These are phyloP conservation scores for Cicer yamashitae DNA, from an alignment of 306 rosid genomes.

Conservation along the genomic window DNA sequence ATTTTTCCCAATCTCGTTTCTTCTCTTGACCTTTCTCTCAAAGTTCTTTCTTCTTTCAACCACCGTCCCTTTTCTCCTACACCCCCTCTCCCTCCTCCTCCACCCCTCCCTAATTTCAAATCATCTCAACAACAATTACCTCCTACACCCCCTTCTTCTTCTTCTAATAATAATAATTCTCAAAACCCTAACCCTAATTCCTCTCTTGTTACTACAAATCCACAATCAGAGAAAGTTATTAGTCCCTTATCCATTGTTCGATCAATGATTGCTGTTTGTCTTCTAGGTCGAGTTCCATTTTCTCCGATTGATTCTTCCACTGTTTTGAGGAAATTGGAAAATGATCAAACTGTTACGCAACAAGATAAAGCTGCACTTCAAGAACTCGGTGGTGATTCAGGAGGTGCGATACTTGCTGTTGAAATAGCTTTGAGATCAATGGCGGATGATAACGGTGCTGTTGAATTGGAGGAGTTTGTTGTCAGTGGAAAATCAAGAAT, in stretches of 20 bases:
- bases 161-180: neutral
- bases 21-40: conserved; percentile 82
- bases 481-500: conserved; percentile 88
- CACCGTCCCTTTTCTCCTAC: conserved; percentile 81
- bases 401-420: conserved; percentile 82
- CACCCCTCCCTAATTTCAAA: conserved; percentile 60
- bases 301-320: conserved; percentile 86
- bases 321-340: conserved; percentile 82
- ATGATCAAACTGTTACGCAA: conserved; percentile 62
- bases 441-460: conserved; percentile 78
- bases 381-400: conserved; percentile 85
- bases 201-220: conserved; percentile 32
- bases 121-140: conserved; percentile 11
- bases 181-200: conserved; percentile 41
- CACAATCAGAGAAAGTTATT: conserved; percentile 57
- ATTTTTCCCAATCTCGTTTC: conserved; percentile 73
- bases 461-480: conserved; percentile 90
- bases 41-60: conserved; percentile 77
- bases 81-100: conserved; percentile 71
- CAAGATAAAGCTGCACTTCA: conserved; percentile 74
- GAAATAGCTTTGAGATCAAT: conserved; percentile 96
- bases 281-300: conserved; percentile 82
- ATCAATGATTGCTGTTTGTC: conserved; percentile 82
- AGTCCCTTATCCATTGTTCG: conserved; percentile 74
- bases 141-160: conserved; percentile 5